Evolutionary conservation across 345 rosid species (phyloP).

Genomic region (Heritiera fomes): DNA sequence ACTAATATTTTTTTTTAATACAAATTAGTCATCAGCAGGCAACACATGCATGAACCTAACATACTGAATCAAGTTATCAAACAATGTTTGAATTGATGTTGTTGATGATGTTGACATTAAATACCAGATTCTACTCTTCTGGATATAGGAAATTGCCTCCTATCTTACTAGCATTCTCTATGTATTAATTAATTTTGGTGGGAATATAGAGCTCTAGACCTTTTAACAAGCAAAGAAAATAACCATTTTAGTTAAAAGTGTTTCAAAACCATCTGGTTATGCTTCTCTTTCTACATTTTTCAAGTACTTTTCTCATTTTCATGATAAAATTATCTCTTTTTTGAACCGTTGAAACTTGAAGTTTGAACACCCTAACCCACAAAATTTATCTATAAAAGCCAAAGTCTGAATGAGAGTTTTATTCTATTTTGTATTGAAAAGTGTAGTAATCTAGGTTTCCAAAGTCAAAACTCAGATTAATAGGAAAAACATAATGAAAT

Average conservation of each 20-base stretch:
- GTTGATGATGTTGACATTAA: background rate
- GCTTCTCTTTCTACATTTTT: background rate
- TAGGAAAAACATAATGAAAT: background rate
- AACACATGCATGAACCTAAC: conserved; percentile 1
- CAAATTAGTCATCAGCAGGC: background rate
- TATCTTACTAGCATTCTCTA: background rate
- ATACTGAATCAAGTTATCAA: conserved; percentile 13
- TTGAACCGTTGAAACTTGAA: background rate
- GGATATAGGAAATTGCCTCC: background rate
- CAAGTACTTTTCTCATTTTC: background rate
- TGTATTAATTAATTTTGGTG: background rate
- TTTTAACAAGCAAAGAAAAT: background rate
- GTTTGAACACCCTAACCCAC: background rate
- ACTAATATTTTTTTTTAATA: background rate
- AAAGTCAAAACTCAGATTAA: background rate
- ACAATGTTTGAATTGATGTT: conserved; percentile 15
- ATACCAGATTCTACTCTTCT: background rate
- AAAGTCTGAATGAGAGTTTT: background rate
- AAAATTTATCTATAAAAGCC: background rate
- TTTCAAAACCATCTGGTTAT: too few relatives aligned
- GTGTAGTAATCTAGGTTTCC: background rate
- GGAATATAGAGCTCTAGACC: background rate
- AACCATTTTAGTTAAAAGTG: background rate
- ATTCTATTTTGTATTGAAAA: too few relatives aligned
- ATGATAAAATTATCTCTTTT: background rate